Conservation (phyloP, 805 yeast species). For the Barnettozyma californica region DNA sequence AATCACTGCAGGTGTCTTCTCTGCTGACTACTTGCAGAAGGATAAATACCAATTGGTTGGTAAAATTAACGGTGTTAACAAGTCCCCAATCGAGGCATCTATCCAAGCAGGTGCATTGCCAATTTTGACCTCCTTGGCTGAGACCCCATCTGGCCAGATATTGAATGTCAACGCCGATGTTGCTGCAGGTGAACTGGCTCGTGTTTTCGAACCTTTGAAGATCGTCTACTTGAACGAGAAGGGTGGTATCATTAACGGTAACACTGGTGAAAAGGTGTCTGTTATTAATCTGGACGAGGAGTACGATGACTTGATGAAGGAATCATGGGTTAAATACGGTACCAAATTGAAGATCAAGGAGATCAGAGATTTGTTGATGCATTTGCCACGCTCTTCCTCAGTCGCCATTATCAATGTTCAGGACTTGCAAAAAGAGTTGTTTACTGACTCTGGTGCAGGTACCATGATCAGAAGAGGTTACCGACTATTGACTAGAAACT, state of each 20-base stretch:
- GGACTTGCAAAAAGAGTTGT: constrained; percentile 93
- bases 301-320: constrained; percentile 82
- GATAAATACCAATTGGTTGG: constrained; percentile 93
- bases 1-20: constrained; percentile 94
- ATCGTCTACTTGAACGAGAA: constrained; percentile 95
- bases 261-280: constrained; percentile 83
- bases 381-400: constrained; percentile 92
- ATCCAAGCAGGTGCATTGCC: constrained; percentile 96
- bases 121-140: constrained; percentile 92
- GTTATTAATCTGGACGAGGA: constrained; percentile 94
- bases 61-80: constrained; percentile 77
- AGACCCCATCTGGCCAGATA: constrained; percentile 94
- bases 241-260: constrained; percentile 94
- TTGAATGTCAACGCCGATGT: constrained; percentile 97
- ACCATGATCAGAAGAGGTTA: constrained; percentile 97
- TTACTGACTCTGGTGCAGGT: constrained; percentile 99
- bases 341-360: constrained; percentile 96
- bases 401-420: constrained; percentile 95
- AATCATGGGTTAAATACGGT: constrained; percentile 98
- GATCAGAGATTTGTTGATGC: constrained; percentile 89
- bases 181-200: constrained; percentile 96
- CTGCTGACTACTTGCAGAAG: constrained; percentile 86
- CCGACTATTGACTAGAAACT: constrained; percentile 68
- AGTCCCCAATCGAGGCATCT: constrained; percentile 86
- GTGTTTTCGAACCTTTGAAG: constrained; percentile 94